A percentile compares a stretch with the other conserved stretches of the same genome.
Conservation (phyloP, 2,329 filamentous ascomycete species). For the Metarhizium guizhouense region DNA sequence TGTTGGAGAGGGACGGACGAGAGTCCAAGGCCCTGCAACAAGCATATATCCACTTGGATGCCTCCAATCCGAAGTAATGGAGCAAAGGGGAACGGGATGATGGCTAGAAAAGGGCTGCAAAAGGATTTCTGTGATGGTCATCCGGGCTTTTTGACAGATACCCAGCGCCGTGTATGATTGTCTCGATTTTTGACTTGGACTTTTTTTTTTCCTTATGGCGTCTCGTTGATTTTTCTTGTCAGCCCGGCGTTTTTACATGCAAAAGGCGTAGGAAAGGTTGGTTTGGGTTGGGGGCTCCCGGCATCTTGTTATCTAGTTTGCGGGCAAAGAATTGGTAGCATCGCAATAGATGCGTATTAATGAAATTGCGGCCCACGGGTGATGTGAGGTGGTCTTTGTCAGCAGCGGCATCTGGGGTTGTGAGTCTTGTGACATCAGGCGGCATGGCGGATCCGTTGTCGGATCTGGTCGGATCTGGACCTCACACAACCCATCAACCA, state of each 20-base stretch:
- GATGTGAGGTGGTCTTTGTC: no score
- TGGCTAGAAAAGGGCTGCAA: conserved; percentile 1
- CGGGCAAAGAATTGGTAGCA: background rate
- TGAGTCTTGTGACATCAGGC: no score
- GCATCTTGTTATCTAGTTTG: background rate
- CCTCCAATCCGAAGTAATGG: conserved; percentile 32
- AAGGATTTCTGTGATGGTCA: conserved; percentile 23
- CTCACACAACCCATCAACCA: no score
- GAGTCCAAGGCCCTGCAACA: conserved; percentile 54
- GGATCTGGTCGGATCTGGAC: no score
- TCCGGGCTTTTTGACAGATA: conserved; percentile 13
- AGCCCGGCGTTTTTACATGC: conserved; percentile 6
- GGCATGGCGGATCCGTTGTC: no score
- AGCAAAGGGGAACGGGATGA: background rate
- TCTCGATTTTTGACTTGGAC: background rate
- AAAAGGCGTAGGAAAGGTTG: conserved; percentile 5
- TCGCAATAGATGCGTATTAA: background rate
- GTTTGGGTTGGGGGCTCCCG: background rate
- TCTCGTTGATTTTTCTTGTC: background rate
- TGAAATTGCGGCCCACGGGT: background rate
- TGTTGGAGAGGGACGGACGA: conserved; percentile 69
- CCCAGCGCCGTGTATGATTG: background rate
- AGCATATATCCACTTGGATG: conserved; percentile 45
- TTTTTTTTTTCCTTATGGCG: background rate
- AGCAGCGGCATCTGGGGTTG: no score